Evolutionary conservation across 371 early-diverging fungal genomes (phyloP), one percentile per base, ranked within the genome.

Genomic region (Apophysomyces sp.): DNA sequence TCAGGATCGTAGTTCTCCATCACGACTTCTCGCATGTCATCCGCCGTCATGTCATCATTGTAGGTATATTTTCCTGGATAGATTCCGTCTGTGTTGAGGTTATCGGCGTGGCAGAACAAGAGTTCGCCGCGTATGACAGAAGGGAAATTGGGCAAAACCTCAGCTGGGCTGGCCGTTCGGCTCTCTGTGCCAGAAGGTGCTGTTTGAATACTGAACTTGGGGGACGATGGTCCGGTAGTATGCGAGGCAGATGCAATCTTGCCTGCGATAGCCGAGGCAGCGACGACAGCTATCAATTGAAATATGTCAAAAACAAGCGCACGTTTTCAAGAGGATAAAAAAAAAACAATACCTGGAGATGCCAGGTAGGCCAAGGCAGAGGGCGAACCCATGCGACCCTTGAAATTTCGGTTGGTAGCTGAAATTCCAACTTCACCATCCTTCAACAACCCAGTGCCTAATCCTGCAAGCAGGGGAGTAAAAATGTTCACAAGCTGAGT

Each of bases 21-120:
- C 18, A 92, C 97, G 2, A 96, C 94, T 66, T 89, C 80, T 44
- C 88, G 89, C 98, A 97, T 97, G 30, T 87, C 83, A 31, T 90
- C 91, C 4, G 86, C 80, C 2, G 92, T 86, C 75, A 98, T 86
- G 66, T 95, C 94, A 62, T 96, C 97, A 64, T 92, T 88, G 74
- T 97, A 97, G 9, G 96, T 97, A 80, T 96, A 96, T 66, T 94
- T 94, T 28, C 96, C 96, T 0, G 96, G 94, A 66, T 96, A 98
- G 57, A 96, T 96, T 39, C 93, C 98, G 73, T 98, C 98, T 6
- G 98, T 98, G 80, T 96, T 97, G 56, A 98, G 82, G 72, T 96
- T 96, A 77, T 98, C 95, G 4, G 89, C 88, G 28, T 67, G 90
- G 68, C 92, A 90, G 77, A 94, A 96, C 29, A 98, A 51, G 5